A percentile compares a stretch with the other conserved stretches of the same genome.
Evolutionary conservation across 2,329 filamentous ascomycete genomes (phyloP).

Genomic region (Ceratocystiopsis minuta): DNA sequence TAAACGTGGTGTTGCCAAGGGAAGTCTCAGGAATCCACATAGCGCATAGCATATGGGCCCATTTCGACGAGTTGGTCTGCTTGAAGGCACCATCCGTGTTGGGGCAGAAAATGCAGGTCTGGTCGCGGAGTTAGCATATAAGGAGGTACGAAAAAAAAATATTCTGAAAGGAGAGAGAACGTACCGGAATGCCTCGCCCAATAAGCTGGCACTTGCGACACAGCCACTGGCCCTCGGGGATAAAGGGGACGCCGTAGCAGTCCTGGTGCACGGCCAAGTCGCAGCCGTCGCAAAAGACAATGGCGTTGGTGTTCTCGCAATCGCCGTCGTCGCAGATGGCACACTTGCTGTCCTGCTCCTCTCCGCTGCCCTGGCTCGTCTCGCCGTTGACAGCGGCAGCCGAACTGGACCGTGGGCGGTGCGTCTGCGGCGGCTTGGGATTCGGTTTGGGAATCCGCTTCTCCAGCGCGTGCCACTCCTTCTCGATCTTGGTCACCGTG

Average conservation of each 20-base stretch:
- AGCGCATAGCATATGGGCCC: conserved; percentile 89
- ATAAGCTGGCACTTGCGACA: conserved; percentile 94
- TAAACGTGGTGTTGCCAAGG: conserved; percentile 87
- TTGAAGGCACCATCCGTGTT: conserved; percentile 98
- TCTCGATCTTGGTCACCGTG: conserved; percentile 96
- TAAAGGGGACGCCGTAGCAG: conserved; percentile 96
- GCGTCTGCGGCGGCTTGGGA: conserved; percentile 87
- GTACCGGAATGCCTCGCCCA: conserved; percentile 70
- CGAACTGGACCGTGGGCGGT: conserved; percentile 80
- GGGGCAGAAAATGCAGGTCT: conserved; percentile 95
- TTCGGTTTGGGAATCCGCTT: conserved; percentile 95
- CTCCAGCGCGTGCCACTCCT: conserved; percentile 92
- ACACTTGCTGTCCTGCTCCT: conserved; percentile 94
- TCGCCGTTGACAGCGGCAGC: conserved; percentile 93
- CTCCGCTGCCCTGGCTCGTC: conserved; percentile 44
- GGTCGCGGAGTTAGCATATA: conserved; percentile 1
- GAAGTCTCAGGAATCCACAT: conserved; percentile 98
- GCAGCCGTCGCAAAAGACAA: conserved; percentile 96
- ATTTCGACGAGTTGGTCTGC: conserved; percentile 88
- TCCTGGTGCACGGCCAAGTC: conserved; percentile 96
- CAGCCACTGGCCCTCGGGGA: conserved; percentile 95
- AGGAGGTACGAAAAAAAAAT: not conserved
- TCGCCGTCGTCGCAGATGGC: conserved; percentile 98
- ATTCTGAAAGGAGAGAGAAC: conserved; percentile 14
- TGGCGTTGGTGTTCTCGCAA: conserved; percentile 97